These are phyloP conservation scores for Penicillium sp. DNA, from an alignment of 2,329 filamentous ascomycete species.

Conservation along the genomic window DNA sequence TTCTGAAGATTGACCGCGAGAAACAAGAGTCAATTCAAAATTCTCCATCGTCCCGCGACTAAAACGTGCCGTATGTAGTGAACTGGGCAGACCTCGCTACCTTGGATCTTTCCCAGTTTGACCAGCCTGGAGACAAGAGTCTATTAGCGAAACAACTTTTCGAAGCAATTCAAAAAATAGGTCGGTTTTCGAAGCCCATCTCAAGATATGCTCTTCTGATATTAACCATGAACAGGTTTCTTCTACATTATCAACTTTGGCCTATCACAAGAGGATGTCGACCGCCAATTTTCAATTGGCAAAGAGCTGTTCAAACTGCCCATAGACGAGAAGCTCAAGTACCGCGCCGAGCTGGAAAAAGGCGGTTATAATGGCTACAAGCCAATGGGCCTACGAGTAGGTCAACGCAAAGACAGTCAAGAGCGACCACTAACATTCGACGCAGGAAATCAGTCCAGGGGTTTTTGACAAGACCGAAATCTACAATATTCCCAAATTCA, in stretches of 20 bases:
- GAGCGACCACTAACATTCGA: conserved; percentile 12
- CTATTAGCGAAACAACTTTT: conserved; percentile 54
- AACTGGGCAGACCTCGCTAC: conserved; percentile 58
- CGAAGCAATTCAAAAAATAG: conserved; percentile 51
- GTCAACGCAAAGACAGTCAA: background rate
- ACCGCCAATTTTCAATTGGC: conserved; percentile 61
- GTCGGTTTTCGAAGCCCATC: conserved; percentile 19
- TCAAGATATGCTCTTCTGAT: conserved; percentile 8
- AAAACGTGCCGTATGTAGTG: conserved; percentile 12
- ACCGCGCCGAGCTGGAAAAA: conserved; percentile 50
- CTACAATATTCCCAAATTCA: conserved; percentile 61
- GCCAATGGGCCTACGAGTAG: conserved; percentile 38
- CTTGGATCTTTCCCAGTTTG: conserved; percentile 57
- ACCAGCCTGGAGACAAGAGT: conserved; percentile 55
- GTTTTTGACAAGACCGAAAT: conserved; percentile 58
- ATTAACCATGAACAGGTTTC: conserved; percentile 46
- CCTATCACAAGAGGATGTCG: conserved; percentile 58
- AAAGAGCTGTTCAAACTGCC: conserved; percentile 59
- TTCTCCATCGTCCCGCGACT: background rate
- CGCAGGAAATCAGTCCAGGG: conserved; percentile 18
- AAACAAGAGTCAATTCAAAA: too few relatives aligned
- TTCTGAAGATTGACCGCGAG: too few relatives aligned
- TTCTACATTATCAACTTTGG: conserved; percentile 65
- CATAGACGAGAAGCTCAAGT: conserved; percentile 59
- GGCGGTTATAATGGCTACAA: conserved; percentile 60